Base-by-base conservation (phyloP, 352 stramenopile genomes). In the Blastocystis sp. region DNA sequence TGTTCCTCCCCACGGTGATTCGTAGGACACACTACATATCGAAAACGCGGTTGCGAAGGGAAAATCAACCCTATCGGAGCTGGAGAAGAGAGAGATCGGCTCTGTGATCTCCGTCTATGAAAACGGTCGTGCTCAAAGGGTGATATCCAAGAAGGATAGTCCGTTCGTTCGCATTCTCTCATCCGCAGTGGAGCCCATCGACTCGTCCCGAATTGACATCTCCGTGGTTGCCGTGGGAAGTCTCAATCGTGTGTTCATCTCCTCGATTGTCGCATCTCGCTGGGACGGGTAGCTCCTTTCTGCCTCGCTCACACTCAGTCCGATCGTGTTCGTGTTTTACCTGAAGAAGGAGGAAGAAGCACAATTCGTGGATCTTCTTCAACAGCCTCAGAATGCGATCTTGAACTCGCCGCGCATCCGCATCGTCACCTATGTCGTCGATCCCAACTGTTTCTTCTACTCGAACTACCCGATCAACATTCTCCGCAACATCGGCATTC, bases 401-500 rank as follows among this genome's bases (percentile, higher is more conserved):
- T 16, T 59, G 13, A 39, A 19, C 71, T 35, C 9, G 24, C 51
- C 51, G n/a, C 74, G 74, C 3, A 67, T 85, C 39, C 51, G 29
- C 19, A 29, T 66, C 26, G 2, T 66, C 24, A n/a, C 29, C 1
- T 85, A 85, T 67, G 50, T 85, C 12, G 51, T 59, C 19, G 12
- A 16, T 31, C 31, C 41, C 12, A 55, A 55, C 24, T 39, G n/a
- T 10, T 85, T 85, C 51, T 66, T 69, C 39, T 85, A 69, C 41
- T 26, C n/a, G 3, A 65, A 77, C 67, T 89, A 89, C 41, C 79
- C 79, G 21, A 89, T 89, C 60, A 89, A 89, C 60, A 89, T 77
- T 26, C 67, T 89, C 0, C 35, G 79, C 2, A 89, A 89, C 45
- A 10, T 80, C 3, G 79, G 63, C 2, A 77, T 89, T 55, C n/a